Conservation (phyloP, 2,329 filamentous ascomycete species). For the Pseudogymnoascus sp. region DNA sequence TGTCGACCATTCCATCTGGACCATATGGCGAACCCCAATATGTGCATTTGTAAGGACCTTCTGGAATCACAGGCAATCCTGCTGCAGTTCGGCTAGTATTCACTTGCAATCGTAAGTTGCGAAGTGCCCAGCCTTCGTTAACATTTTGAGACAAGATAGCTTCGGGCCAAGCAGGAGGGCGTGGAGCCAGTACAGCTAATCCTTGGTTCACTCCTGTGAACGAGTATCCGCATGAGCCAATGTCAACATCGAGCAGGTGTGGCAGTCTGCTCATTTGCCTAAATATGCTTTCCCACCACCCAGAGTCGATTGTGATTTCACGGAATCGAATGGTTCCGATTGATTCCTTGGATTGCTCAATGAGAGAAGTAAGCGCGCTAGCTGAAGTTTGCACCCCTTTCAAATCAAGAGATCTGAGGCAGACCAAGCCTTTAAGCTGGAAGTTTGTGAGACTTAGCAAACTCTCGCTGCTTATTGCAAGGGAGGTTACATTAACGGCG, state of each 20-base stretch:
- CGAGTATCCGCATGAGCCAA: background rate
- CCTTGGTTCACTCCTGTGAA: background rate
- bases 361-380: background rate
- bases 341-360: background rate
- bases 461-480: background rate
- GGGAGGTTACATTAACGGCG: background rate
- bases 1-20: background rate
- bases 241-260: background rate
- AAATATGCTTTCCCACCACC: background rate
- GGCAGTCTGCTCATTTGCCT: background rate
- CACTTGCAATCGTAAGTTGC: background rate
- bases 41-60: background rate
- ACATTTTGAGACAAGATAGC: background rate
- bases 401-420: background rate
- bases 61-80: background rate
- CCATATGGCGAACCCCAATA: background rate
- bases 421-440: background rate
- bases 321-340: background rate
- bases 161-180: background rate
- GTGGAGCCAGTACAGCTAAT: background rate
- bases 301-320: background rate
- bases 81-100: background rate
- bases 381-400: background rate
- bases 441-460: background rate
- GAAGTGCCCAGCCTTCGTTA: background rate